A percentile compares a stretch with the other conserved stretches of the same genome.
phyloP scores from a whole-genome alignment of 495 filamentous ascomycete species.

The Corynascus novoguineensis region DNA sequence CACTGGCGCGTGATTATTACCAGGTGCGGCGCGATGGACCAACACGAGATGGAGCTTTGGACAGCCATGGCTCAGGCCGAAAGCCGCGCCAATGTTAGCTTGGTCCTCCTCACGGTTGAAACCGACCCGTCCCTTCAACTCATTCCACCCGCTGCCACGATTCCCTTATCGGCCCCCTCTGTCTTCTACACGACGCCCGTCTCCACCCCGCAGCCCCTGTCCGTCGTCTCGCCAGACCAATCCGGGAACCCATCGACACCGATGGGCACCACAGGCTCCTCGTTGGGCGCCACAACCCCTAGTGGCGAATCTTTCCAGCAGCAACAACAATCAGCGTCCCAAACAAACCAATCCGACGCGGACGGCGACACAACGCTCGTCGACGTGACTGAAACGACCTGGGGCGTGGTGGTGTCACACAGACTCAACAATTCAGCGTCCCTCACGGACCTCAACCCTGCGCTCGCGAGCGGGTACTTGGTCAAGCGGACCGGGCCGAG shows the following conservation, averaged over 20 bases:
- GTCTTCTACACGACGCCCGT: constrained; percentile 49
- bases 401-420: constrained; percentile 68
- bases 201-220: constrained; percentile 50
- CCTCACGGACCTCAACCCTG: constrained; percentile 57
- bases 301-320: constrained; percentile 34
- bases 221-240: constrained; percentile 52
- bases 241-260: constrained; percentile 46
- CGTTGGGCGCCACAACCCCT: constrained; percentile 50
- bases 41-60: constrained; percentile 67
- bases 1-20: constrained; percentile 78
- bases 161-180: constrained; percentile 36
- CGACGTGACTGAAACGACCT: constrained; percentile 74
- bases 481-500: constrained; percentile 63
- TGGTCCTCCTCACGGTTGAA: constrained; percentile 62
- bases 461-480: constrained; percentile 67
- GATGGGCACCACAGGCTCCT: constrained; percentile 47
- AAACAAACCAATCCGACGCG: constrained; percentile 23
- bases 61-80: constrained; percentile 38
- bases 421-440: constrained; percentile 63
- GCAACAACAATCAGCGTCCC: constrained; percentile 16
- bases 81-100: constrained; percentile 41
- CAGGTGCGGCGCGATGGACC: constrained; percentile 64
- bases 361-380: constrained; percentile 65
- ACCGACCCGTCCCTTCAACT: constrained; percentile 61
- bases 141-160: constrained; percentile 44